Conservation (phyloP, 352 stramenopile genomes). For the Pythium diclinum region DNA sequence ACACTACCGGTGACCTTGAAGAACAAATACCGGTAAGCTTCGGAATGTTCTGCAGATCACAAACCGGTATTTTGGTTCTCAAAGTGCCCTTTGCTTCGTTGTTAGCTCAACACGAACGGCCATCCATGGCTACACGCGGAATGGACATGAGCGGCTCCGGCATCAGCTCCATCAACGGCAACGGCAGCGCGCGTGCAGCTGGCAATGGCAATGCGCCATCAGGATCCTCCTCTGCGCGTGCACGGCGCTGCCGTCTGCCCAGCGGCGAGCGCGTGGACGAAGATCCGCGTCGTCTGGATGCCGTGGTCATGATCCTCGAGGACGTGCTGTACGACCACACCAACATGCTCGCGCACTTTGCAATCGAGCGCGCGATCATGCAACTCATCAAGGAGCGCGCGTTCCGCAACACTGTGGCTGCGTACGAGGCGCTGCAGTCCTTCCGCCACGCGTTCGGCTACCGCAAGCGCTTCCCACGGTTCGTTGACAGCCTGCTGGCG, state of each 20-base stretch:
- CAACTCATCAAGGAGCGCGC: constrained; percentile 67
- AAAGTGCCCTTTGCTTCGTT: background rate
- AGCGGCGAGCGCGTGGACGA: constrained; percentile 37
- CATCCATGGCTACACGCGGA: constrained; percentile 6
- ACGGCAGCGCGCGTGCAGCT: background rate
- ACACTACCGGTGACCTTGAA: constrained; percentile 1
- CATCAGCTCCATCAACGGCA: constrained; percentile 1
- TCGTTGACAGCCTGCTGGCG: constrained; percentile 70
- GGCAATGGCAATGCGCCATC: background rate
- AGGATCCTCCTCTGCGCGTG: background rate
- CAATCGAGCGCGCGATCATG: constrained; percentile 70
- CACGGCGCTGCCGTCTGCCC: constrained; percentile 30
- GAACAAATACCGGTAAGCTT: constrained; percentile 22
- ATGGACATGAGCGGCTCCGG: constrained; percentile 1
- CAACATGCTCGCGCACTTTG: constrained; percentile 71
- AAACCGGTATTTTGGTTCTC: constrained; percentile 1
- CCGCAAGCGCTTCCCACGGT: constrained; percentile 80
- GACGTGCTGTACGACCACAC: constrained; percentile 87
- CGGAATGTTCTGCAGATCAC: background rate
- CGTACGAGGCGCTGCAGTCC: constrained; percentile 69
- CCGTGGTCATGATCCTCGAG: constrained; percentile 82
- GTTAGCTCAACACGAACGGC: background rate
- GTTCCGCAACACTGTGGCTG: constrained; percentile 61
- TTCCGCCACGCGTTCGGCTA: constrained; percentile 83
- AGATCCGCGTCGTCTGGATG: constrained; percentile 60